These are phyloP conservation scores for Sisymbrium altissimum DNA, from an alignment of 345 rosid genomes.

Conservation along the genomic window DNA sequence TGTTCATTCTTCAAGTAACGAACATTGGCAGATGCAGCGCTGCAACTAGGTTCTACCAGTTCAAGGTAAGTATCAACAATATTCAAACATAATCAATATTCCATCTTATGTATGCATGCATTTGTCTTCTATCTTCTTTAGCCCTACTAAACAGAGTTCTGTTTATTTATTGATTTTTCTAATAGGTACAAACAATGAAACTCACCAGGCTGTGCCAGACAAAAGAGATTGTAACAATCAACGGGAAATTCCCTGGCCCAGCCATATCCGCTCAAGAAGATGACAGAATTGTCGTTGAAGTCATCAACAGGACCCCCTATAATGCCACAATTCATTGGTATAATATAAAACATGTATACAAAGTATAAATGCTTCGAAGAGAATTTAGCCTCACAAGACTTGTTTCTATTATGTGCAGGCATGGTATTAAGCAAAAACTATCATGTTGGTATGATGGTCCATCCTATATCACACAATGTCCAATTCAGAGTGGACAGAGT, in stretches of 20 bases:
- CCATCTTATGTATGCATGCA: neutral
- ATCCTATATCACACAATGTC: conserved; percentile 85
- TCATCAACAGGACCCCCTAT: conserved; percentile 66
- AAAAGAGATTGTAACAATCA: conserved; percentile 60
- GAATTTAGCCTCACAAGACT: neutral
- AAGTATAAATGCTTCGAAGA: neutral
- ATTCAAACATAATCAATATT: neutral
- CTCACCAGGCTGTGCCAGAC: conserved; percentile 63
- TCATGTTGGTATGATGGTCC: conserved; percentile 95
- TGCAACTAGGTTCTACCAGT: conserved; percentile 68
- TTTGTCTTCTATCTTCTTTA: neutral
- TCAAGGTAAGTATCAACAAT: conserved; percentile 55
- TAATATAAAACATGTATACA: neutral
- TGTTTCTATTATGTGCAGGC: conserved; percentile 43
- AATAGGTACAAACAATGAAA: conserved; percentile 56
- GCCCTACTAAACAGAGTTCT: conserved; percentile 11
- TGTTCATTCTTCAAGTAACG: conserved; percentile 34
- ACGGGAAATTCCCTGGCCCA: conserved; percentile 76
- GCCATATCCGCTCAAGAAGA: conserved; percentile 70
- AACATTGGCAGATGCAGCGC: conserved; percentile 37
- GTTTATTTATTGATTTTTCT: neutral
- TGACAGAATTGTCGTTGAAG: conserved; percentile 60
- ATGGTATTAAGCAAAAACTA: conserved; percentile 73
- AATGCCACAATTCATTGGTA: conserved; percentile 89
- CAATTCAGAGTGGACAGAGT: conserved; percentile 66